Evolutionary conservation across 2,329 filamentous ascomycete genomes (phyloP).

Genomic region (Fusarium hainanense): DNA sequence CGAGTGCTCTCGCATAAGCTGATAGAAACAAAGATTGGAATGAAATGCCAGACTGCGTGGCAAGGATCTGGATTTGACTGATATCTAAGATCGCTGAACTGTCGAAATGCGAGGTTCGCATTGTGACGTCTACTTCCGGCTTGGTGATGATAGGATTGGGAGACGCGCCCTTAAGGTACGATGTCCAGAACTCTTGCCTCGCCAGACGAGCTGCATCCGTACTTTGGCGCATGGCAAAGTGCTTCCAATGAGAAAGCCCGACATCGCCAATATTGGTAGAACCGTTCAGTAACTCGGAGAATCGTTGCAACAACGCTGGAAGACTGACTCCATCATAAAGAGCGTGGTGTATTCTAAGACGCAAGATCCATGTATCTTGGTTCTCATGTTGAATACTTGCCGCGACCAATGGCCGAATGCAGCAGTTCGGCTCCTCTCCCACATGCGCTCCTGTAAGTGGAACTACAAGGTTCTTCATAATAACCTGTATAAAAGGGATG

Average conservation of each 20-base stretch:
- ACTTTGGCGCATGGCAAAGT: slow-evolving; percentile 28
- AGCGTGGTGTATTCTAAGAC: slow-evolving; percentile 81
- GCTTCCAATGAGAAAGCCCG: slow-evolving; percentile 45
- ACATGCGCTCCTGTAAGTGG: neutral
- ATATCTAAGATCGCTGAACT: slow-evolving; percentile 59
- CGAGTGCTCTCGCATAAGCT: slow-evolving; percentile 66
- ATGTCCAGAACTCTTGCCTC: slow-evolving; percentile 55
- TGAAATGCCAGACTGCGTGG: slow-evolving; percentile 67
- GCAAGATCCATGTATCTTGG: slow-evolving; percentile 48
- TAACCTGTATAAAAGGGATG: slow-evolving; percentile 71
- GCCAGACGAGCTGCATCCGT: slow-evolving; percentile 8
- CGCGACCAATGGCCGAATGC: slow-evolving; percentile 28
- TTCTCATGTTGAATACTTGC: slow-evolving; percentile 18
- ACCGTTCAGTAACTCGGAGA: slow-evolving; percentile 28
- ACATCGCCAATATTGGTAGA: neutral
- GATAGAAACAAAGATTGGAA: slow-evolving; percentile 83
- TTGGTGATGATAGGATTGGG: neutral
- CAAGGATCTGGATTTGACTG: slow-evolving; percentile 45
- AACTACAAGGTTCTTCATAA: slow-evolving; percentile 53
- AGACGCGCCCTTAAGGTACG: slow-evolving; percentile 50
- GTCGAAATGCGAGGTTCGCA: slow-evolving; percentile 54
- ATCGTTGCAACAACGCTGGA: slow-evolving; percentile 65
- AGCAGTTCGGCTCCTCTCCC: neutral
- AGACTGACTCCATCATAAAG: slow-evolving; percentile 90
- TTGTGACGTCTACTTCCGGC: slow-evolving; percentile 7